Evolutionary conservation across 1,284 basidiomycete species (phyloP).

Genomic region (Fomitopsis pinicola): DNA sequence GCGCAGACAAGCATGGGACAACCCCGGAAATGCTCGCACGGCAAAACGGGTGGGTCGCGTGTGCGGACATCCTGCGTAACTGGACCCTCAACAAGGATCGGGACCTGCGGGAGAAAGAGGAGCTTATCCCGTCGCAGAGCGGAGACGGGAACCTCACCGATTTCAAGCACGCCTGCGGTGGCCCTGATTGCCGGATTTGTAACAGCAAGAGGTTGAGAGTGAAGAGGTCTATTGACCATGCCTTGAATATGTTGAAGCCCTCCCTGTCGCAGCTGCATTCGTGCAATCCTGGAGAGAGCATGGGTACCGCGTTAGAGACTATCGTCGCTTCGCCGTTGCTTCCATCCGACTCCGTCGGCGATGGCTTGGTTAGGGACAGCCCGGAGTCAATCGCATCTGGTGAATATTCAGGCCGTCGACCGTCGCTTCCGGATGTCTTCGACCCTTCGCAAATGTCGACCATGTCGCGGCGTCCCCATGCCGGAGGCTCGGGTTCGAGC

Average conservation of each 20-base stretch:
- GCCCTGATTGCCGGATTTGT: slow-evolving; percentile 30
- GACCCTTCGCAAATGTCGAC: slow-evolving; percentile 30
- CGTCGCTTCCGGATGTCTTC: slow-evolving; percentile 34
- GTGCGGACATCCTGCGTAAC: slow-evolving; percentile 51
- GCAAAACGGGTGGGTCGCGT: slow-evolving; percentile 62
- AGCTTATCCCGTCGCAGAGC: slow-evolving; percentile 2
- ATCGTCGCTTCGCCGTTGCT: slow-evolving; percentile 30
- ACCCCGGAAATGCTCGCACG: slow-evolving; percentile 74
- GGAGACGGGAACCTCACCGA: slow-evolving; percentile 14
- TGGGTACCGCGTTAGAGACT: slow-evolving; percentile 12
- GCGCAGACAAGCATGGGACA: slow-evolving; percentile 82
- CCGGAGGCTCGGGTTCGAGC: slow-evolving; percentile 18
- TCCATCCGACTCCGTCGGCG: slow-evolving; percentile 29
- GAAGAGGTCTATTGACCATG: slow-evolving; percentile 62
- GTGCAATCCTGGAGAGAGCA: not conserved
- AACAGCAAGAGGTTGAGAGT: slow-evolving; percentile 43
- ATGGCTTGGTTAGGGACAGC: slow-evolving; percentile 21
- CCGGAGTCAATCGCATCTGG: slow-evolving; percentile 12
- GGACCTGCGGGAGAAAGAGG: slow-evolving; percentile 40
- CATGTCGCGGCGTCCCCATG: slow-evolving; percentile 35
- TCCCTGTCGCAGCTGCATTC: slow-evolving; percentile 30
- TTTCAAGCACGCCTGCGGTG: slow-evolving; percentile 14
- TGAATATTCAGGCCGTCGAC: slow-evolving; percentile 31
- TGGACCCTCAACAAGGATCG: slow-evolving; percentile 58
- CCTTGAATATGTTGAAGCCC: slow-evolving; percentile 49